Evolutionary conservation across 495 filamentous ascomycete species (phyloP).

Genomic region (Umbilicaria muhlenbergii): DNA sequence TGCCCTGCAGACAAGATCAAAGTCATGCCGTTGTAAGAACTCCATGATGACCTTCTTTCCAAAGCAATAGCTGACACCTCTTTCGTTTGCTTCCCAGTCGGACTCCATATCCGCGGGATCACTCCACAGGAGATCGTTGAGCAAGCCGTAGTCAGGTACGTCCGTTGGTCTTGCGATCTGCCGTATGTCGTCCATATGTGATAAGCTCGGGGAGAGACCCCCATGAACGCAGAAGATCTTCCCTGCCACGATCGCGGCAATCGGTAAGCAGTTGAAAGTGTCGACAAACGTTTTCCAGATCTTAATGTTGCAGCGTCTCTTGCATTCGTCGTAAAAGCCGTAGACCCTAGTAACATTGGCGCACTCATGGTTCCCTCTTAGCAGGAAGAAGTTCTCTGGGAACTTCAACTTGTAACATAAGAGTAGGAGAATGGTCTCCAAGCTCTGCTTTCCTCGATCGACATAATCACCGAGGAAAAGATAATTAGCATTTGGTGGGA

Average conservation of each 20-base stretch:
- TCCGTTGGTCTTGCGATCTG: constrained; percentile 92
- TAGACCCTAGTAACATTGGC: constrained; percentile 98
- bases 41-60: constrained; percentile 97
- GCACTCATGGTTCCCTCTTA: constrained; percentile 96
- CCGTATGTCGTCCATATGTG: constrained; percentile 97
- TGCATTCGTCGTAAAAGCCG: constrained; percentile 99
- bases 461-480: constrained; percentile 97
- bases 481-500: constrained; percentile 85
- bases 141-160: constrained; percentile 89
- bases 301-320: constrained; percentile 93
- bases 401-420: constrained; percentile 98
- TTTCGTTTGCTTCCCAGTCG: constrained; percentile 96
- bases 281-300: constrained; percentile 99
- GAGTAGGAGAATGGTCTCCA: constrained; percentile 91
- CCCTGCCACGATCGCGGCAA: constrained; percentile 88
- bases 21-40: constrained; percentile 88
- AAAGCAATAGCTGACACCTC: constrained; percentile 97
- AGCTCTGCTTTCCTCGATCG: constrained; percentile 89
- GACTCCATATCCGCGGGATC: constrained; percentile 95
- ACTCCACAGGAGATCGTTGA: constrained; percentile 96
- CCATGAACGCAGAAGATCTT: constrained; percentile 99
- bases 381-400: constrained; percentile 96
- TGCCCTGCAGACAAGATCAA: constrained; percentile 90
- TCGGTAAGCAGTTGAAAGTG: constrained; percentile 92
- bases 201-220: constrained; percentile 78